Base-by-base conservation (phyloP, 192 early-diverging fungal species). In the Mortierella antarctica region DNA sequence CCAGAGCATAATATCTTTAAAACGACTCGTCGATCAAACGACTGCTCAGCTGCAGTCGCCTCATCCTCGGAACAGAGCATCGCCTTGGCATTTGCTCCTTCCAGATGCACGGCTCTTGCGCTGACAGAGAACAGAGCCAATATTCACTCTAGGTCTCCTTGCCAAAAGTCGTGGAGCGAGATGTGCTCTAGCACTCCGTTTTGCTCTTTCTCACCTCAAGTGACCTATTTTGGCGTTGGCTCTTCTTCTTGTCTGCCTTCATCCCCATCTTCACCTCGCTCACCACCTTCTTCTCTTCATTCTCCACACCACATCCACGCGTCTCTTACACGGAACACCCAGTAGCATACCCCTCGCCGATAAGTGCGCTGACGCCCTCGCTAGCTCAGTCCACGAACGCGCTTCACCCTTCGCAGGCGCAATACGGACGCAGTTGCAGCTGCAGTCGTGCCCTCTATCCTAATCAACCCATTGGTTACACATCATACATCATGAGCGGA, bases 131-230 rank as follows among this genome's bases (percentile, higher is more conserved):
- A 31, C 31, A 31, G 31, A 31, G 31, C 31, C 31, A 31, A 67
- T 56, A 67, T 54, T 67, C 53, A 67, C 65, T 6, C 52, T 9
- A 67, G n/a, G 17, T 11, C 41, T 39, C 53, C 65, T 47, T 54
- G 31, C 31, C 31, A 31, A 31, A 31, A 31, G 31, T 31, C 31
- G 31, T 31, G 31, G 31, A 31, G 31, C 31, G 31, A 31, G 31
- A 31, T 31, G 1, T 31, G 11, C 50, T 51, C 13, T n/a, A 51
- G 50, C 50, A 51, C 50, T n/a, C 11, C 50, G 17, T 51, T 15
- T n/a, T 15, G 17, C 13, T 51, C 50, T n/a, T 55, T 15, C 54
- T 55, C 54, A 55, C n/a, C 17, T 15, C 54, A 15, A 15, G 8
- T 15, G 9, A 15, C 0, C 54, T 55, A 15, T 21, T 21, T 55